phyloP scores from a whole-genome alignment of 2,329 filamentous ascomycete genomes.

The Nemania sp. region DNA sequence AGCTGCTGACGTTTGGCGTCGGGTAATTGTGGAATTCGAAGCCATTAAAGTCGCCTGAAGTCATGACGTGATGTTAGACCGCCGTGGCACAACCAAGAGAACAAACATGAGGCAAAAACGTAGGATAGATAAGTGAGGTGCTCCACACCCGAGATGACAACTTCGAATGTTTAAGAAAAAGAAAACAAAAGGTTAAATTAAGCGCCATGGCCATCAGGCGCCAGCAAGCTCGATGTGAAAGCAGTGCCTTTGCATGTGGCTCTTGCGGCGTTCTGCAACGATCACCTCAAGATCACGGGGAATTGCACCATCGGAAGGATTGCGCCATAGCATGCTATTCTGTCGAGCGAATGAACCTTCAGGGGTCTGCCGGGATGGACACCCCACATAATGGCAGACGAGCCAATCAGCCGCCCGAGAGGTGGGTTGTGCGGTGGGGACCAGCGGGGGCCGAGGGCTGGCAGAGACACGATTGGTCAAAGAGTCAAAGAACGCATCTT shows the following conservation, averaged over 20 bases:
- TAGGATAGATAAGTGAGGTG: slow-evolving; percentile 34
- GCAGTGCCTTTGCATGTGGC: slow-evolving; percentile 24
- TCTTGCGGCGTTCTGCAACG: slow-evolving; percentile 22
- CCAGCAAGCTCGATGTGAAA: slow-evolving; percentile 33
- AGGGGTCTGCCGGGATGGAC: slow-evolving; percentile 26
- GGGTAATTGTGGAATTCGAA: slow-evolving; percentile 60
- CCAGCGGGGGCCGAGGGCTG: slow-evolving; percentile 2
- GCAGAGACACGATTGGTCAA: slow-evolving; percentile 21
- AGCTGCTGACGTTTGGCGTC: slow-evolving; percentile 53
- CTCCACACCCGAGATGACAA: slow-evolving; percentile 38
- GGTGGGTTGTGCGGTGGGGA: slow-evolving; percentile 12
- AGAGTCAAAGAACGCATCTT: slow-evolving; percentile 26
- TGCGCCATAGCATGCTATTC: slow-evolving; percentile 41
- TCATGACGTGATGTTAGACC: slow-evolving; percentile 54
- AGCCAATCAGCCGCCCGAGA: slow-evolving; percentile 31
- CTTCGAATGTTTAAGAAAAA: slow-evolving; percentile 30
- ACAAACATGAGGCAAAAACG: slow-evolving; percentile 30
- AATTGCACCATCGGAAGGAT: slow-evolving; percentile 62
- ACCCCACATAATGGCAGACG: slow-evolving; percentile 24
- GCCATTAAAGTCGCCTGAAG: slow-evolving; percentile 62
- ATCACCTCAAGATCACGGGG: slow-evolving; percentile 57
- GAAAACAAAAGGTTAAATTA: slow-evolving; percentile 30
- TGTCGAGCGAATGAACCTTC: slow-evolving; percentile 32
- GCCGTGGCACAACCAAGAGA: slow-evolving; percentile 33
- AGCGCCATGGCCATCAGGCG: slow-evolving; percentile 30